phyloP scores from a whole-genome alignment of 345 rosid genomes.

The Citrus glauca region DNA sequence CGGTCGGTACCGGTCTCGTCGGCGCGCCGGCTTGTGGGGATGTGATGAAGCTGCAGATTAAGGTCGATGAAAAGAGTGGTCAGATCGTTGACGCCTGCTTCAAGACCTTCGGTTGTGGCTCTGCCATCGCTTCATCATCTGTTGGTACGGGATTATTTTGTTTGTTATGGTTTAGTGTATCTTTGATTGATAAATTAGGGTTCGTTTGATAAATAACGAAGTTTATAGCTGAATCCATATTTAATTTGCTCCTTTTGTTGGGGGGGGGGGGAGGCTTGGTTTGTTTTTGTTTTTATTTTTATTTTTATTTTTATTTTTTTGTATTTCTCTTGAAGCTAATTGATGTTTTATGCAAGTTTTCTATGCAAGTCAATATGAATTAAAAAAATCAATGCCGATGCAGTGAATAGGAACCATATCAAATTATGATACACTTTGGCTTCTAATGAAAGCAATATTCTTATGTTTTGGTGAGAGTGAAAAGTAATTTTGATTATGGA shows the following conservation, averaged over 20 bases:
- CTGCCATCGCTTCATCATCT: constrained; percentile 96
- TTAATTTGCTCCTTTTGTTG: neutral
- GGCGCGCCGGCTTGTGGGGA: constrained; percentile 99
- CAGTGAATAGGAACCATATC: neutral
- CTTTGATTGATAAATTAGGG: neutral
- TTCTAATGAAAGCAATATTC: neutral
- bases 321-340: neutral
- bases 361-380: neutral
- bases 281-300: no score
- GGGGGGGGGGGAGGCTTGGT: no score
- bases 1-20: constrained; percentile 85
- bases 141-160: constrained; percentile 51
- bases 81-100: constrained; percentile 87
- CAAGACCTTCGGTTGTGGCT: constrained; percentile 98
- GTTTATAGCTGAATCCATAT: neutral
- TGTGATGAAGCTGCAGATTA: constrained; percentile 97
- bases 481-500: neutral
- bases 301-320: no score
- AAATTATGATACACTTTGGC: neutral
- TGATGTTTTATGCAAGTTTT: neutral
- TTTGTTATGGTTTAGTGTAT: neutral
- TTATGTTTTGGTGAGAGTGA: neutral
- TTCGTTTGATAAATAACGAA: neutral
- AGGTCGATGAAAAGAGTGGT: constrained; percentile 80
- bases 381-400: neutral